Conservation (phyloP, 1,284 basidiomycete species). For the Cutaneotrichosporon sp. region DNA sequence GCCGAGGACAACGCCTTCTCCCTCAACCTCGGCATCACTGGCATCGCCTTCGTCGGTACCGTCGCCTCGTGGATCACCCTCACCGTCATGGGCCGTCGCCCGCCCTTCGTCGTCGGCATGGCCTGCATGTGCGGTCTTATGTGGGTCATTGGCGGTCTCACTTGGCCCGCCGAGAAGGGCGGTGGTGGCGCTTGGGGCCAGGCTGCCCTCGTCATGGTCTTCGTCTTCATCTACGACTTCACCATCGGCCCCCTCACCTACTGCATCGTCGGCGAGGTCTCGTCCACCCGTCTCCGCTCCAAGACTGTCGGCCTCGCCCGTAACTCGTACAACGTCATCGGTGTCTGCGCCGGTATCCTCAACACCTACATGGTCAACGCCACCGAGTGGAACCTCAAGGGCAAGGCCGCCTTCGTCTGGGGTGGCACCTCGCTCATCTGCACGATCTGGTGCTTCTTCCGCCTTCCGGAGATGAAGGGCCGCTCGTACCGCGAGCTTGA, state of each 20-base stretch:
- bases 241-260: slow-evolving; percentile 53
- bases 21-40: slow-evolving; percentile 48
- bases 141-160: slow-evolving; percentile 52
- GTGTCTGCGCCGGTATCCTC: slow-evolving; percentile 18
- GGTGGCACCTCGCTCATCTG: slow-evolving; percentile 36
- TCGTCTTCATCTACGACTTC: slow-evolving; percentile 33
- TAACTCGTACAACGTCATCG: slow-evolving; percentile 52
- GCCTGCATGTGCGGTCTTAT: slow-evolving; percentile 51
- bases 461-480: slow-evolving; percentile 52
- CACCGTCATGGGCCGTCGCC: slow-evolving; percentile 51
- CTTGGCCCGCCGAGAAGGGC: slow-evolving; percentile 14
- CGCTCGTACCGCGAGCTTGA: slow-evolving; percentile 51
- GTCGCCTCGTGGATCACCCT: slow-evolving; percentile 49
- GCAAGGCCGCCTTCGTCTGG: slow-evolving; percentile 39
- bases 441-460: slow-evolving; percentile 37
- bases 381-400: slow-evolving; percentile 32
- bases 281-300: slow-evolving; percentile 54
- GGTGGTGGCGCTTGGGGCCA: slow-evolving; percentile 19
- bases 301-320: slow-evolving; percentile 57
- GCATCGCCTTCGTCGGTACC: slow-evolving; percentile 52
- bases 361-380: slow-evolving; percentile 28
- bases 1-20: slow-evolving; percentile 21
- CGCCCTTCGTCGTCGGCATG: slow-evolving; percentile 56
- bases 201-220: slow-evolving; percentile 28
- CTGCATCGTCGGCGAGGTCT: slow-evolving; percentile 52